These are phyloP conservation scores for Excoecaria cochinchinensis DNA, from an alignment of 345 rosid species.

Conservation along the genomic window DNA sequence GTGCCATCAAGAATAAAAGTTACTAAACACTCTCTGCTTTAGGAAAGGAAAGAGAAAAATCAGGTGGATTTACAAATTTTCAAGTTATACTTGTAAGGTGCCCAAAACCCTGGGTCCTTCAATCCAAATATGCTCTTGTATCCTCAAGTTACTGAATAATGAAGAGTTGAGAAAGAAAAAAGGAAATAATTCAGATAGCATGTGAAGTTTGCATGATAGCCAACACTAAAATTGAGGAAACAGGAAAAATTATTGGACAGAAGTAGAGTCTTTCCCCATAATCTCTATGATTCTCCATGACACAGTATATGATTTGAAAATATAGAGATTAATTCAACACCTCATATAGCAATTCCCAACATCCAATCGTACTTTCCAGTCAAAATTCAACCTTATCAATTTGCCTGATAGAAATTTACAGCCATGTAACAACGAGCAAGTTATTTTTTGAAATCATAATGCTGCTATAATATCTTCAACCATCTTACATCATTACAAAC, in stretches of 20 bases:
- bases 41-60: not conserved
- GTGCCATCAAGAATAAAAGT: not conserved
- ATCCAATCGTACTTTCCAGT: not conserved
- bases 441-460: not conserved
- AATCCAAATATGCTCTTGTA: not conserved
- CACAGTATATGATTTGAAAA: not conserved
- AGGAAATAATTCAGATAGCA: too few relatives aligned
- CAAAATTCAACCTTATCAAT: not conserved
- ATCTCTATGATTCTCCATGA: not conserved
- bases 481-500: not conserved
- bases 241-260: not conserved
- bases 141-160: not conserved
- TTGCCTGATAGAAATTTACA: too few relatives aligned
- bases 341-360: not conserved
- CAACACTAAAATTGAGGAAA: not conserved
- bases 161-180: not conserved
- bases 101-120: not conserved
- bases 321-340: not conserved
- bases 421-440: not conserved
- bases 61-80: not conserved
- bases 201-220: too few relatives aligned
- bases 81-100: not conserved
- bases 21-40: not conserved
- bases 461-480: not conserved
- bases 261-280: too few relatives aligned